phyloP scores from a whole-genome alignment of 306 rosid species.

The Oxytropis ochrocephala region DNA sequence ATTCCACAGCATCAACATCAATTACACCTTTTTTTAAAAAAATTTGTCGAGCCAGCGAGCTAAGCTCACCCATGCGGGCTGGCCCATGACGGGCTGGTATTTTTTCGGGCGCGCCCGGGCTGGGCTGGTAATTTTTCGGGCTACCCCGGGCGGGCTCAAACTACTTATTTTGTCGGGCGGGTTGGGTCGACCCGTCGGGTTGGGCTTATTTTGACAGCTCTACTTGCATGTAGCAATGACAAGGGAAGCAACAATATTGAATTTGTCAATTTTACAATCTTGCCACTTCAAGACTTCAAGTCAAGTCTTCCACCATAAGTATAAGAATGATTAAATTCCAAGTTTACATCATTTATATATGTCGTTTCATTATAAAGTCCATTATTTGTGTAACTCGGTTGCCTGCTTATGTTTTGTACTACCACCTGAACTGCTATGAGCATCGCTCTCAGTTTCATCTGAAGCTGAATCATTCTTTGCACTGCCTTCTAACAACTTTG shows the following conservation, averaged over 20 bases:
- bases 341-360: background rate
- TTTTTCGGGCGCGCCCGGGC: no score
- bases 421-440: slow-evolving; percentile 44
- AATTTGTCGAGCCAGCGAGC: no score
- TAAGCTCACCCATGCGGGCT: no score
- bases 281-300: slow-evolving; percentile 5
- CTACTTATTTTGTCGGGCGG: no score
- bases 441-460: slow-evolving; percentile 36
- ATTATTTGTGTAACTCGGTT: slow-evolving; percentile 18
- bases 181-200: no score
- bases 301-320: no score
- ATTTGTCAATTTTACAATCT: background rate
- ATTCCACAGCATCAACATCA: no score
- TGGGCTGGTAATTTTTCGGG: no score
- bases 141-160: no score
- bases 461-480: slow-evolving; percentile 30
- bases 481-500: slow-evolving; percentile 32
- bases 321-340: background rate
- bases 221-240: background rate
- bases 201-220: no score
- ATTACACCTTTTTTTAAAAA: no score
- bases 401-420: slow-evolving; percentile 27
- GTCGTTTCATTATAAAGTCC: background rate
- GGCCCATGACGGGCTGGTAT: no score
- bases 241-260: slow-evolving; percentile 1